Evolutionary conservation across 2,329 filamentous ascomycete species (phyloP).

Genomic region (Tolypocladium album): DNA sequence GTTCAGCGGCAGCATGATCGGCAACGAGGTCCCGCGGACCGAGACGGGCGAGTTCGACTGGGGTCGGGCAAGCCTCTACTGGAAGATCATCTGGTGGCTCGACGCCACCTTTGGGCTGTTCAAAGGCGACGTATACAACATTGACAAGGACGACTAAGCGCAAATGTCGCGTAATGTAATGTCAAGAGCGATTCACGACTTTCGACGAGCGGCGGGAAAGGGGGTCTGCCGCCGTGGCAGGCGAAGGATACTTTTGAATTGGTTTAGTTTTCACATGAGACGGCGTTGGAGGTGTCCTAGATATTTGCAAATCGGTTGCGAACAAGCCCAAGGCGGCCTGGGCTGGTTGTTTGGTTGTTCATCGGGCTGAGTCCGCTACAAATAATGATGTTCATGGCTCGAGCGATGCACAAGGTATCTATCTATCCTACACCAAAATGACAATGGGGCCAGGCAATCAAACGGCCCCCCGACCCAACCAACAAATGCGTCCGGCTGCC

Average conservation of each 20-base stretch:
- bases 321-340: background rate
- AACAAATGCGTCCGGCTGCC: background rate
- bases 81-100: slow-evolving; percentile 55
- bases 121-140: slow-evolving; percentile 44
- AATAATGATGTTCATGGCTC: background rate
- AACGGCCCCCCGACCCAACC: background rate
- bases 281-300: background rate
- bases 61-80: slow-evolving; percentile 54
- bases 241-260: background rate
- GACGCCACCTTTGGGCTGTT: slow-evolving; percentile 49
- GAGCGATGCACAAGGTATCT: background rate
- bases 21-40: slow-evolving; percentile 61
- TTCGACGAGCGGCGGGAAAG: background rate
- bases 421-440: background rate
- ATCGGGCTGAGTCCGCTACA: background rate
- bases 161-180: background rate
- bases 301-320: background rate
- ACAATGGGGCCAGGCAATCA: background rate
- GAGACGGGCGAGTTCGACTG: slow-evolving; percentile 72
- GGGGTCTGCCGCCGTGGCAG: background rate
- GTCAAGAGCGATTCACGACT: background rate
- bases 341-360: background rate
- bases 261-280: background rate
- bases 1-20: slow-evolving; percentile 65
- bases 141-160: slow-evolving; percentile 45